Base-by-base conservation (phyloP, 495 filamentous ascomycete genomes). In the Penicillium arizonense region DNA sequence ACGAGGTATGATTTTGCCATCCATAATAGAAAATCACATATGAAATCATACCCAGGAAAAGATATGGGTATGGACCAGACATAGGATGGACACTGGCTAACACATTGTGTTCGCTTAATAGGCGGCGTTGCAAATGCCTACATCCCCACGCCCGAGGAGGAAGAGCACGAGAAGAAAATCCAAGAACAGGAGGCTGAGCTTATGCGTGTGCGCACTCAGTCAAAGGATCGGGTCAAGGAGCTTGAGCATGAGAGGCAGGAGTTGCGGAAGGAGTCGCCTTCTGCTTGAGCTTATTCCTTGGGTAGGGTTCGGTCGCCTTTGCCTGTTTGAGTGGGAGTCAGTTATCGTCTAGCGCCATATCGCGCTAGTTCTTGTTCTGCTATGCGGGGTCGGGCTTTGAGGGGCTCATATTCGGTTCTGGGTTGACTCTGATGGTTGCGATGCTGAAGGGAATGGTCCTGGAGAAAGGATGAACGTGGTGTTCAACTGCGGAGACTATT, bases 61-160 rank as follows among this genome's bases (percentile, higher is more conserved):
- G 18, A 18, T 18, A 18, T 18, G 18, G 18, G 18, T 18, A 18
- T 18, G 18, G 18, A 18, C 18, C 18, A 1, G 18, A 18, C 18
- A 18, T 18, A 1, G 18, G 18, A 18, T 18, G 18, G 18, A 18
- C 11, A 36, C 21, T 32, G 13, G 28, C 44, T 57, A 48, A 57
- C 24, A 1, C 18, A 24, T n/a, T 45, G n/a, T 28, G 3, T 9
- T 3, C 18, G 8, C 3, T 30, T 10, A 6, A 23, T 26, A 77
- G 75, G 75, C 44, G 75, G 75, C 23, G 73, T 61, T 14, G 75
- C 75, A 20, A 77, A 77, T 51, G 69, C 70, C 7, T 76, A 72
- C 34, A 71, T 73, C 47, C 73, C 75, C 23, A 53, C 67, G 1
- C 28, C 61, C 4, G 70, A 72, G 50, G 73, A 74, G 52, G 72